phyloP scores from a whole-genome alignment of 2,329 filamentous ascomycete species.

The Epichloe sibirici region DNA sequence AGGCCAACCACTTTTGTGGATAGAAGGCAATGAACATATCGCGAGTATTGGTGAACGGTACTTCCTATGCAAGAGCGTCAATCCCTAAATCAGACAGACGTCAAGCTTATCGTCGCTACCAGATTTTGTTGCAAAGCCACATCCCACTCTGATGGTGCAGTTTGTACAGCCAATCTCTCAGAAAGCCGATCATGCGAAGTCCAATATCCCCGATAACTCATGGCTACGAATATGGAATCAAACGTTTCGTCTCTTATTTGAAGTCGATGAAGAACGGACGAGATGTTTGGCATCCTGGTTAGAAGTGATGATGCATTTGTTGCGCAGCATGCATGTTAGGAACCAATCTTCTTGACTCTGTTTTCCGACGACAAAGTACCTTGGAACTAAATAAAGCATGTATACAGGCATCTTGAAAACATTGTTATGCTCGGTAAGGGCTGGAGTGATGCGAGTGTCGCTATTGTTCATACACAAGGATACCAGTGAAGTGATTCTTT shows the following conservation, averaged over 20 bases:
- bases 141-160: conserved; percentile 39
- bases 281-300: conserved; percentile 43
- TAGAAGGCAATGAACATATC: conserved; percentile 63
- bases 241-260: conserved; percentile 23
- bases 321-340: neutral
- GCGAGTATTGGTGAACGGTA: conserved; percentile 59
- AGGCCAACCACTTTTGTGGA: conserved; percentile 61
- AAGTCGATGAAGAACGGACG: conserved; percentile 36
- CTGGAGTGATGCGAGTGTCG: neutral
- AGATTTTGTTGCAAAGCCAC: conserved; percentile 55
- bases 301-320: conserved; percentile 45
- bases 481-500: conserved; percentile 46
- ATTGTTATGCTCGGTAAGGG: neutral
- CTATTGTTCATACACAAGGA: conserved; percentile 43
- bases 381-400: conserved; percentile 40
- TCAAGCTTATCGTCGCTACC: conserved; percentile 23
- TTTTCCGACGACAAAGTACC: conserved; percentile 22
- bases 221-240: conserved; percentile 37
- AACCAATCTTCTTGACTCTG: neutral
- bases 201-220: conserved; percentile 66
- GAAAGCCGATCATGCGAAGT: conserved; percentile 59
- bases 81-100: conserved; percentile 22
- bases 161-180: conserved; percentile 49
- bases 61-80: conserved; percentile 54
- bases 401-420: conserved; percentile 30